Evolutionary conservation across 306 rosid genomes (phyloP).

Genomic region (Inga oerstediana): DNA sequence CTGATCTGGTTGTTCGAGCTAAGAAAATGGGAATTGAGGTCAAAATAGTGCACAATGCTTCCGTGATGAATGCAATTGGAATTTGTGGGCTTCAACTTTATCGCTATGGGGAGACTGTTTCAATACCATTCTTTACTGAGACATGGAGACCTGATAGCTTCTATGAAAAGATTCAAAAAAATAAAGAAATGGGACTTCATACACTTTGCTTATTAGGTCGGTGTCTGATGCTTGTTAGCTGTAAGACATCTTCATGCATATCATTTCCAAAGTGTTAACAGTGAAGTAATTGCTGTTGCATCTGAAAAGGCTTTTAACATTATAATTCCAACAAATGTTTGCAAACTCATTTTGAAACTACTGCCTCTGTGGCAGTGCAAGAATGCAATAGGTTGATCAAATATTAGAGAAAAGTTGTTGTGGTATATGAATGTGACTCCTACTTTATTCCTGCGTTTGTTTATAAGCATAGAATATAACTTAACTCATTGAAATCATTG

Average conservation of each 20-base stretch:
- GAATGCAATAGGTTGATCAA: slow-evolving; percentile 8
- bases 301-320: neutral
- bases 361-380: neutral
- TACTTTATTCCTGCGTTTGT: slow-evolving; percentile 2
- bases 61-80: slow-evolving; percentile 91
- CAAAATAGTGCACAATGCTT: slow-evolving; percentile 72
- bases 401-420: neutral
- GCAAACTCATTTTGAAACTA: neutral
- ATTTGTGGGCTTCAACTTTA: slow-evolving; percentile 85
- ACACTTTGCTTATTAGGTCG: slow-evolving; percentile 72
- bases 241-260: neutral
- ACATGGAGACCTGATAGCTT: slow-evolving; percentile 95
- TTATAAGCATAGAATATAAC: neutral
- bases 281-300: neutral
- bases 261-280: neutral
- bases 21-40: slow-evolving; percentile 79
- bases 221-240: neutral
- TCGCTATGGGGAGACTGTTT: slow-evolving; percentile 85
- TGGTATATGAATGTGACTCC: neutral
- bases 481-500: neutral
- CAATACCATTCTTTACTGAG: slow-evolving; percentile 77
- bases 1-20: slow-evolving; percentile 83
- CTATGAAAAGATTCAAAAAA: slow-evolving; percentile 78
- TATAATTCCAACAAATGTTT: neutral
- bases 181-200: slow-evolving; percentile 59